Evolutionary conservation across 208 protist genomes (phyloP).

Genomic region (Strigomonas culicis): DNA sequence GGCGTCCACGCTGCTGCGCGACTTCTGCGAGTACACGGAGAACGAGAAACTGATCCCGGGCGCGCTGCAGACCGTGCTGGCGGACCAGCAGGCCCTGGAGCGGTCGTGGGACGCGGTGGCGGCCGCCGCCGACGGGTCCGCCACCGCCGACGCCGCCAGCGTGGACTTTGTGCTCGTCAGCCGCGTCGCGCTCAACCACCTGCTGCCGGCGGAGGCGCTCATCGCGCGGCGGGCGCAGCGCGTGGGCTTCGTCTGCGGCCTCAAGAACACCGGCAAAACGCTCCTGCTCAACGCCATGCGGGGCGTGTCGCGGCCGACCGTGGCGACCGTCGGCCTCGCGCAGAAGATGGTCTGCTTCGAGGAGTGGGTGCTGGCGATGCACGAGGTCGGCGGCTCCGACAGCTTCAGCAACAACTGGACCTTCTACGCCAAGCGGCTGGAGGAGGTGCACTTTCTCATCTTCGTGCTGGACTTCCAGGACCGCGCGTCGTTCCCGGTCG

Average conservation of each 20-base stretch:
- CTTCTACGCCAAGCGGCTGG: constrained; percentile 65
- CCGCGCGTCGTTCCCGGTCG: constrained; percentile 30
- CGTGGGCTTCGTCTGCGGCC: constrained; percentile 60
- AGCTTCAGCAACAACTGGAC: constrained; percentile 78
- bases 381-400: constrained; percentile 84
- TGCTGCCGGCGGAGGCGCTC: constrained; percentile 69
- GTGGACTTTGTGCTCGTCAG: constrained; percentile 65
- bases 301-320: constrained; percentile 51
- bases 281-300: constrained; percentile 74
- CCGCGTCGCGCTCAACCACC: constrained; percentile 51
- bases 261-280: constrained; percentile 84
- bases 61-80: no score
- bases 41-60: constrained; percentile 44
- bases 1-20: constrained; percentile 44
- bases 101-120: no score
- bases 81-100: no score
- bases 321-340: constrained; percentile 77
- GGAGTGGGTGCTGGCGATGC: constrained; percentile 75
- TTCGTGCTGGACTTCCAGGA: constrained; percentile 76
- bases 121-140: background rate
- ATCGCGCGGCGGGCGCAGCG: constrained; percentile 55
- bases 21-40: constrained; percentile 83
- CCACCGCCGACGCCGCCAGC: background rate
- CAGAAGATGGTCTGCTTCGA: constrained; percentile 70
- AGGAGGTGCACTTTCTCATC: constrained; percentile 68